Base-by-base conservation (phyloP, 2,329 filamentous ascomycete genomes). In the Samsoniella hepiali region DNA sequence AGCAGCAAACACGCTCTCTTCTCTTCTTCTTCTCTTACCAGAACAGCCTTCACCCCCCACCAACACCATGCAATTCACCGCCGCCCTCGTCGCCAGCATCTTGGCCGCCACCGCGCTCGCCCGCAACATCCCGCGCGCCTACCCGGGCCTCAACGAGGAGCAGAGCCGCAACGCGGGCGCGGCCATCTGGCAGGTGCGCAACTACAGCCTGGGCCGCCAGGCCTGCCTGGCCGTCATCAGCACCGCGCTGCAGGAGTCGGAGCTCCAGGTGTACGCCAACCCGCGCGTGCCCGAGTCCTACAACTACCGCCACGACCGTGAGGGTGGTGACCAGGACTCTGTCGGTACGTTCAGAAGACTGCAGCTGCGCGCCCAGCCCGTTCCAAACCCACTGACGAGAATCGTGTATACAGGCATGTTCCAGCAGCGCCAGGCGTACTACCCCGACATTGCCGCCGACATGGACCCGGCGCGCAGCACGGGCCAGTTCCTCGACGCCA, bases 221-320 rank as follows among this genome's bases (percentile, higher is more conserved):
- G 58, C 42, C 31, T 60, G 58, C 32, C 45, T 60, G 3, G 44
- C 44, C 32, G 58, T 44, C 32, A 60, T 60, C 13, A 31, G 11
- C 34, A 60, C 58, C 13, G 45, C 44, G 8, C 58, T 60, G n/a
- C 44, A 50, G 45, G 58, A 60, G 58, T 60, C 58, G 9, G 36
- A 29, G 11, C 44, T 60, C 58, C 31, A 42, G n/a, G 34, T 60
- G 45, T 51, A 50, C 36, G 58, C 58, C 58, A 60, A 60, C 58
- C 31, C 31, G 32, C 29, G 13, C 34, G 58, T 60, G 29, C 58
- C 58, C 34, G 31, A 32, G 13, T 60, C 58, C 31, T 22, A 51
- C 29, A 29, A 51, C 1, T 60, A 51, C 58, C 47, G 27, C 17
- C 58, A 62, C 38, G 38, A 62, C 31, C 34, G 22, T 9, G 47